Percentiles rank a stretch among this genome's conserved stretches.
phyloP scores from a whole-genome alignment of 371 early-diverging fungal species.

The Actinomortierella wolfii region DNA sequence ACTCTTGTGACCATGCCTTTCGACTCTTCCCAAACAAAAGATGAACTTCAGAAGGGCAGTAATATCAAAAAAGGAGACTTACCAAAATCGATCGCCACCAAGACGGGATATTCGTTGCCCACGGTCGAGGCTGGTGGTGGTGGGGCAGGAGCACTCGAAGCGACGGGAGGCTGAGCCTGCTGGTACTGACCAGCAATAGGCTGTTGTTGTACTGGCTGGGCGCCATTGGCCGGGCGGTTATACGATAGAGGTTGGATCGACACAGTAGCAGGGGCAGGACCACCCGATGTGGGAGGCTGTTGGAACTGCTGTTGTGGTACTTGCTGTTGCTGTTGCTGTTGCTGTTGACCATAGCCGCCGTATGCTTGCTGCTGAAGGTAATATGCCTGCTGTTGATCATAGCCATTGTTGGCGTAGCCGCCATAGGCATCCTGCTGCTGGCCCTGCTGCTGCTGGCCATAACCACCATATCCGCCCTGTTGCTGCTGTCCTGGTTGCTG shows the following conservation, averaged over 20 bases:
- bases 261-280: slow-evolving; percentile 25
- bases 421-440: slow-evolving; percentile 9
- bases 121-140: neutral
- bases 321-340: slow-evolving; percentile 18
- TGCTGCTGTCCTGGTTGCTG: neutral
- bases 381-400: slow-evolving; percentile 14
- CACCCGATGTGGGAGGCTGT: slow-evolving; percentile 6
- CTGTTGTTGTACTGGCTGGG: slow-evolving; percentile 17
- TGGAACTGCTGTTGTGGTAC: slow-evolving; percentile 10
- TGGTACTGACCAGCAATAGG: slow-evolving; percentile 6
- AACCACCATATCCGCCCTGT: slow-evolving; percentile 18
- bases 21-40: too few species aligned
- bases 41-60: too few species aligned
- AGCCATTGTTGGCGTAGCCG: neutral
- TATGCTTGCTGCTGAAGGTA: slow-evolving; percentile 14
- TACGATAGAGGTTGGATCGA: slow-evolving; percentile 32
- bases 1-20: too few species aligned
- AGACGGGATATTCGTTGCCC: slow-evolving; percentile 38
- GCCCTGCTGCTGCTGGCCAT: slow-evolving; percentile 12
- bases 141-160: slow-evolving; percentile 7
- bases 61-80: neutral
- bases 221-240: slow-evolving; percentile 12
- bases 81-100: slow-evolving; percentile 46
- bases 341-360: slow-evolving; percentile 1
- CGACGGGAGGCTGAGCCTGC: slow-evolving; percentile 16